Percentiles rank a stretch among this genome's conserved stretches.
Conservation (phyloP, 2,329 filamentous ascomycete genomes). For the Periconia digitata region DNA sequence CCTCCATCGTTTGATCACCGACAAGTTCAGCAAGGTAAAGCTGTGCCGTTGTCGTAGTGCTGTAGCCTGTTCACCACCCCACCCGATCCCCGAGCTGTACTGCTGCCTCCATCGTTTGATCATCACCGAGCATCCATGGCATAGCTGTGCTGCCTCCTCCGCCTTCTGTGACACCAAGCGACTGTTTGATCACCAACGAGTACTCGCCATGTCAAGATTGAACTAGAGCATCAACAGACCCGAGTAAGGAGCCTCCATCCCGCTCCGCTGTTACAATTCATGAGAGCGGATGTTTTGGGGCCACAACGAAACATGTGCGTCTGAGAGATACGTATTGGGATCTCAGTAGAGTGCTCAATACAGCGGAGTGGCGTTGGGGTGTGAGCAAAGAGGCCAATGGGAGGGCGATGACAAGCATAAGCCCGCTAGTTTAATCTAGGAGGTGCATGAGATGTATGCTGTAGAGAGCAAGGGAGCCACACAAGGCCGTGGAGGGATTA, state of each 20-base stretch:
- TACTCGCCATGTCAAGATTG: not conserved
- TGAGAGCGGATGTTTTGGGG: slow-evolving; percentile 19
- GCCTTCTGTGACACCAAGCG: too few species aligned
- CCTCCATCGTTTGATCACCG: too few species aligned
- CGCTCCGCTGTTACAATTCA: slow-evolving; percentile 10
- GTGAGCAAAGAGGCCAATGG: too few species aligned
- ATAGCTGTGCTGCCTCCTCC: slow-evolving; percentile 6
- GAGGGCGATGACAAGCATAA: too few species aligned
- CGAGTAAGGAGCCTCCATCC: not conserved
- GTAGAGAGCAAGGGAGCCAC: too few species aligned
- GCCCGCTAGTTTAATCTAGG: too few species aligned
- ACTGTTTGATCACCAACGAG: slow-evolving; percentile 17
- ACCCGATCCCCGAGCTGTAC: too few species aligned
- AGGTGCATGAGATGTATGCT: too few species aligned
- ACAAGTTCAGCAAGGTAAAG: slow-evolving; percentile 6
- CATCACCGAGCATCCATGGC: slow-evolving; percentile 7
- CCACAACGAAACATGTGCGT: slow-evolving; percentile 21
- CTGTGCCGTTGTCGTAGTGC: too few species aligned
- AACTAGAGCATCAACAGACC: not conserved
- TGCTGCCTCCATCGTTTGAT: slow-evolving; percentile 16
- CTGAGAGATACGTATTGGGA: slow-evolving; percentile 1
- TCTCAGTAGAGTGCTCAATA: too few species aligned
- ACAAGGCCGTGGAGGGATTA: slow-evolving; percentile 3
- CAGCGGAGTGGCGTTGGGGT: too few species aligned
- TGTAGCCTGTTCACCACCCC: too few species aligned